A percentile compares a stretch with the other conserved stretches of the same genome.
These are phyloP conservation scores for Mortierella hygrophila DNA, from an alignment of 192 early-diverging fungal genomes.

Conservation along the genomic window DNA sequence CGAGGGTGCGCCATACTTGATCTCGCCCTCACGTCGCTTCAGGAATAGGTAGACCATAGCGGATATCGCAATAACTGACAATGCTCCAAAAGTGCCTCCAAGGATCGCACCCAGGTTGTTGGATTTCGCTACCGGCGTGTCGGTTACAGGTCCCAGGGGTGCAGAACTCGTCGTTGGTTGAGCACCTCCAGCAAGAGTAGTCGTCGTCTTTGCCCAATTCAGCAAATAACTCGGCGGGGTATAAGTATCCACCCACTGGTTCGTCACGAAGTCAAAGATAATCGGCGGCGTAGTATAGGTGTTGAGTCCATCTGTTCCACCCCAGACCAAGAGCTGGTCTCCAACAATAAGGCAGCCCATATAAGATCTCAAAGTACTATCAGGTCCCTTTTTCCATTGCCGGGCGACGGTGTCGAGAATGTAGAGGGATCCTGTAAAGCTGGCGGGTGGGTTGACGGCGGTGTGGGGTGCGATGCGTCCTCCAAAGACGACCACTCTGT, in stretches of 20 bases:
- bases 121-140: not conserved
- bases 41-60: conserved; percentile 20
- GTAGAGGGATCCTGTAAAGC: conserved; percentile 17
- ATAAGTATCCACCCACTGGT: conserved; percentile 20
- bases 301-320: conserved; percentile 15
- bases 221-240: conserved; percentile 28
- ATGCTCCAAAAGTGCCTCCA: conserved; percentile 36
- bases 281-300: conserved; percentile 13
- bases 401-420: conserved; percentile 18
- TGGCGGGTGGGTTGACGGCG: not conserved
- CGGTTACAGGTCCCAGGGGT: not conserved
- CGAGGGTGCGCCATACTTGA: not conserved
- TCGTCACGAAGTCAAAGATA: conserved; percentile 17
- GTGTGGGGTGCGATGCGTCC: conserved; percentile 14
- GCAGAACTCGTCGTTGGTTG: not conserved
- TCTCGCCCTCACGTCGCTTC: conserved; percentile 12
- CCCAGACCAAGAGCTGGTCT: conserved; percentile 38
- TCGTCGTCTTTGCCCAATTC: not conserved
- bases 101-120: conserved; percentile 41
- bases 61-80: conserved; percentile 21
- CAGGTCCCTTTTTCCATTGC: conserved; percentile 22
- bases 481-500: conserved; percentile 31
- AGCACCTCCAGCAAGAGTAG: not conserved
- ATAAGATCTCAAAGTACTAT: conserved; percentile 17
- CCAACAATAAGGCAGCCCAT: conserved; percentile 37